Evolutionary conservation across 2,329 filamentous ascomycete species (phyloP).

Genomic region (Akanthomyces dipterigenus): DNA sequence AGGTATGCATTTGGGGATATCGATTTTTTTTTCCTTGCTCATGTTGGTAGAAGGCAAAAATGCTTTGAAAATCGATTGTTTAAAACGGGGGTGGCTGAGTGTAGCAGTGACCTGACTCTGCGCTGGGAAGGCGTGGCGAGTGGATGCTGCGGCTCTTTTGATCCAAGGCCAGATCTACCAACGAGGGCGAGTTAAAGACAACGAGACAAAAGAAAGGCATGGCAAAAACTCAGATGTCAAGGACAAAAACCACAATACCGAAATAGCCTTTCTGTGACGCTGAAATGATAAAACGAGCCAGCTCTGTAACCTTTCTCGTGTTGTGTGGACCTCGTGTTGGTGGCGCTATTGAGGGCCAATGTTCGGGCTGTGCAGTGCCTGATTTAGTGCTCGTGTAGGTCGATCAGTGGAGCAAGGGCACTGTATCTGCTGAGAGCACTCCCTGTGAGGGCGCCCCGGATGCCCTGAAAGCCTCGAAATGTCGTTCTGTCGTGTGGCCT

Average conservation of each 20-base stretch:
- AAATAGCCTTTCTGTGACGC: neutral
- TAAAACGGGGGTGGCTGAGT: neutral
- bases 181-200: too few species aligned
- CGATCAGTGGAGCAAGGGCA: too few species aligned
- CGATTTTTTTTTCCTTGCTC: too few species aligned
- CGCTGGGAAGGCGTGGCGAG: too few species aligned
- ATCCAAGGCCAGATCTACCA: too few species aligned
- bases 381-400: neutral
- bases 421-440: too few species aligned
- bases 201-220: too few species aligned
- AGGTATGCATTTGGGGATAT: neutral
- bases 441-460: too few species aligned
- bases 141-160: too few species aligned
- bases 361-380: neutral
- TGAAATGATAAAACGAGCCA: neutral
- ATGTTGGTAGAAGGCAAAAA: too few species aligned
- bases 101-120: neutral
- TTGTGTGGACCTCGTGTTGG: slow-evolving; percentile 1
- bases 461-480: neutral
- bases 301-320: slow-evolving; percentile 4
- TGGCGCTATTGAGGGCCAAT: neutral
- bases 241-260: neutral
- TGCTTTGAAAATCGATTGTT: too few species aligned
- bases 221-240: neutral
- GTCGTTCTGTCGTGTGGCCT: too few species aligned